phyloP scores from a whole-genome alignment of 2,329 filamentous ascomycete species.

The Fusarium sp. region DNA sequence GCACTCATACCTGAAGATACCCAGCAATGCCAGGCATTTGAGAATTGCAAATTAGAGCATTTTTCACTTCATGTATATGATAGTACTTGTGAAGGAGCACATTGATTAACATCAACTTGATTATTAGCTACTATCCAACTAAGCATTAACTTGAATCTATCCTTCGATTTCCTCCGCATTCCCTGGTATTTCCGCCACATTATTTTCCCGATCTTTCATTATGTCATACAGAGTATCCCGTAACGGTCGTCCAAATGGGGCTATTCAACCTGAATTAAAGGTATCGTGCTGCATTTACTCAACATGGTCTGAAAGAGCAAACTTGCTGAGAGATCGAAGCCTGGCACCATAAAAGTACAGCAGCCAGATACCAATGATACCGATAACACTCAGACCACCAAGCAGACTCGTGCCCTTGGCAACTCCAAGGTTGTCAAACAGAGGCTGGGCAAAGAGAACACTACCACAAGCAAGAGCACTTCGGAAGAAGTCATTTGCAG shows the following conservation, averaged over 20 bases:
- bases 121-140: neutral
- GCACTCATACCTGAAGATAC: slow-evolving; percentile 18
- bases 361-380: slow-evolving; percentile 68
- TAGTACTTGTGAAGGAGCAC: neutral
- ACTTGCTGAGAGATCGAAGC: slow-evolving; percentile 67
- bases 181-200: slow-evolving; percentile 25
- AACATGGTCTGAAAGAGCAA: slow-evolving; percentile 56
- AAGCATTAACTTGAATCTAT: slow-evolving; percentile 6
- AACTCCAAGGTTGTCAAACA: slow-evolving; percentile 70
- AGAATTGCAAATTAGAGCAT: neutral
- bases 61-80: neutral
- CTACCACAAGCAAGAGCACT: slow-evolving; percentile 68
- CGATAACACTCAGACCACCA: slow-evolving; percentile 64
- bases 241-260: neutral
- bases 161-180: neutral
- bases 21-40: neutral
- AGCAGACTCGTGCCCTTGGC: slow-evolving; percentile 67
- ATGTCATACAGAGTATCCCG: neutral
- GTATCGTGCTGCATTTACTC: slow-evolving; percentile 11
- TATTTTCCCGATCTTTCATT: neutral
- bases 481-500: slow-evolving; percentile 69
- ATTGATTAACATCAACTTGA: slow-evolving; percentile 1
- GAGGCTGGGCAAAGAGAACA: slow-evolving; percentile 68
- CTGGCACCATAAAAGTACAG: slow-evolving; percentile 67
- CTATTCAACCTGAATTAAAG: no score